Evolutionary conservation across 495 filamentous ascomycete genomes (phyloP).

Genomic region (Corynascus novoguineensis): DNA sequence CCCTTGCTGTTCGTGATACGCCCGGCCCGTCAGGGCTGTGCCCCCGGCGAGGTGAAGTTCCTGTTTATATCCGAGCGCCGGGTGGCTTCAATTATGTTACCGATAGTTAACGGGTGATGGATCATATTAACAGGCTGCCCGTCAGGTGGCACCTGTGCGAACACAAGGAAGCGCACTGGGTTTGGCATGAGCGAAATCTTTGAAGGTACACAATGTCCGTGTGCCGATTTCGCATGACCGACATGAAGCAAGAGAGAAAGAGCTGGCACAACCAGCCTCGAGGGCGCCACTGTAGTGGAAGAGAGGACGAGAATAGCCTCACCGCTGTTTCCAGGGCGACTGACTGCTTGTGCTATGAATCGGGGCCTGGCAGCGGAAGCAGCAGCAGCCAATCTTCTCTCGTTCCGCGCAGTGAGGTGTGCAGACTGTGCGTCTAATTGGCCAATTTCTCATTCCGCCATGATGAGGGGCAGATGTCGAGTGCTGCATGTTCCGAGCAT

Average conservation of each 20-base stretch:
- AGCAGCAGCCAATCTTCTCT: conserved; percentile 6
- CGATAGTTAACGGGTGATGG: background rate
- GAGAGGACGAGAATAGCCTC: background rate
- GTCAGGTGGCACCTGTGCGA: background rate
- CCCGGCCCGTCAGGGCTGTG: background rate
- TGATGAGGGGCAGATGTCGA: background rate
- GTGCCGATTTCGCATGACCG: background rate
- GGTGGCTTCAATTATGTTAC: background rate
- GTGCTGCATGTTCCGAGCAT: no score
- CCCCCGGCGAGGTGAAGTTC: background rate
- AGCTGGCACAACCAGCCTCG: background rate
- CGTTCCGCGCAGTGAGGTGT: no score
- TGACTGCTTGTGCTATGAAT: background rate
- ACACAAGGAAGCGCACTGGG: background rate
- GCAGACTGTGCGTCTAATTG: background rate
- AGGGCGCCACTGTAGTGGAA: background rate
- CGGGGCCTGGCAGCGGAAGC: background rate
- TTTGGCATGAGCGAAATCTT: background rate
- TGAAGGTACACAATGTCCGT: conserved; percentile 2
- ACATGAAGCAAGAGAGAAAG: background rate
- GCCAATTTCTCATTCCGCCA: background rate
- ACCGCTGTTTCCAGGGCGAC: conserved; percentile 8
- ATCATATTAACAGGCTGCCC: background rate
- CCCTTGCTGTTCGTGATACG: background rate
- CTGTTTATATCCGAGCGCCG: background rate